Percentiles rank a stretch among this genome's conserved stretches.
phyloP scores from a whole-genome alignment of 306 rosid species.

The Begonia fuchsioides region DNA sequence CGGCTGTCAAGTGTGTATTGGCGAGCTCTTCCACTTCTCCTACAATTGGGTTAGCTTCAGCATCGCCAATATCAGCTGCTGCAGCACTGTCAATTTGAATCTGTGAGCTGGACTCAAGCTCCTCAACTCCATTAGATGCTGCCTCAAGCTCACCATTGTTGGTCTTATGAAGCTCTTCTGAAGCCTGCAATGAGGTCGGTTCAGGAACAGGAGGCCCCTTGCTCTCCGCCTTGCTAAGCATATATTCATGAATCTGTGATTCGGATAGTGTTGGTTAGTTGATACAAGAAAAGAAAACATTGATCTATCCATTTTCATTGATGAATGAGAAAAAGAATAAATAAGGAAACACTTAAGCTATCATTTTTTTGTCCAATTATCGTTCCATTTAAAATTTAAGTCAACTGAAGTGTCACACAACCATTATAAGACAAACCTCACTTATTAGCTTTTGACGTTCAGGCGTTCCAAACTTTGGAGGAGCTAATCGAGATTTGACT shows the following conservation, averaged over 20 bases:
- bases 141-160: conserved; percentile 16
- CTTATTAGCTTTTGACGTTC: conserved; percentile 83
- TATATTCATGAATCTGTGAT: conserved; percentile 64
- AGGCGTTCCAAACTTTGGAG: too few species aligned
- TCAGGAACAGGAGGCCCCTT: conserved; percentile 63
- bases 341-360: too few species aligned
- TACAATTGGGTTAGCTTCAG: conserved; percentile 25
- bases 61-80: conserved; percentile 20
- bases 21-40: conserved; percentile 26
- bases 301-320: too few species aligned
- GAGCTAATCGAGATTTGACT: too few species aligned
- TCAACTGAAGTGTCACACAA: too few species aligned
- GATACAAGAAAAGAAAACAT: not conserved
- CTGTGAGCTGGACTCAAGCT: too few species aligned
- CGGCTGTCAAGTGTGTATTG: conserved; percentile 22
- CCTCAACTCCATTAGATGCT: too few species aligned
- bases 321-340: too few species aligned
- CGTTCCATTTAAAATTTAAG: too few species aligned
- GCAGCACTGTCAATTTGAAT: conserved; percentile 13
- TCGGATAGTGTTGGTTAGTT: not conserved
- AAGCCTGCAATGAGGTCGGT: conserved; percentile 21
- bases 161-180: conserved; percentile 25
- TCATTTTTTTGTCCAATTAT: too few species aligned
- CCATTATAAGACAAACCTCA: conserved; percentile 17
- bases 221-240: conserved; percentile 79